phyloP scores from a whole-genome alignment of 345 rosid genomes.

The rapeseed (Brassica napus) region Da-Ae NC_063447.1:58090001-58090500 shows the following conservation, averaged over 20 bases:
- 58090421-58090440: background rate
- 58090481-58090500: no score
- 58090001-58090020: no score
- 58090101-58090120: background rate
- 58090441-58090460: background rate
- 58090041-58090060: no score
- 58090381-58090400: background rate
- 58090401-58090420: background rate
- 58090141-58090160: background rate
- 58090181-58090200: background rate
- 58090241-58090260: conserved; percentile 12
- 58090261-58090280: conserved; percentile 3
- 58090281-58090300: conserved; percentile 1
- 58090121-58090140: background rate
- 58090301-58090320: background rate
- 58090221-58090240: conserved; percentile 7
- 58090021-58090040: no score
- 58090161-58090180: background rate
- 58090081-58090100: no score
- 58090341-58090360: background rate
- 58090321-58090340: background rate
- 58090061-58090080: no score
- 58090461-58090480: background rate
- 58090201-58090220: conserved; percentile 22
- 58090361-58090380: background rate